These are phyloP conservation scores for Suillus cothurnatus DNA, from an alignment of 768 basidiomycete species.

Conservation along the genomic window DNA sequence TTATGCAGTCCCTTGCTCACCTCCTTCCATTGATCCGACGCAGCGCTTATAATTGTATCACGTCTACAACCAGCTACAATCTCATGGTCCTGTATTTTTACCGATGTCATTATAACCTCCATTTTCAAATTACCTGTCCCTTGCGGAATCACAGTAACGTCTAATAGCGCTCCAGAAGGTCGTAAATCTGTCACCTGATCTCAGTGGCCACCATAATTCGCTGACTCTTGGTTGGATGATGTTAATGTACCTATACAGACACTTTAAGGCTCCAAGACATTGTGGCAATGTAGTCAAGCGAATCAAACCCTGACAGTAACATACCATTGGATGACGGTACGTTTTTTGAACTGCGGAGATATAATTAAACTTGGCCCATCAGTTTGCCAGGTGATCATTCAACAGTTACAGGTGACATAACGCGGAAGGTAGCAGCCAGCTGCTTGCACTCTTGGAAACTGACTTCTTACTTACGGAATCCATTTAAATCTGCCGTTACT, in stretches of 20 bases:
- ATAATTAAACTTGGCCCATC: neutral
- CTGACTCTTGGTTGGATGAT: neutral
- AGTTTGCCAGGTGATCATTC: neutral
- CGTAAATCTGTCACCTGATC: neutral
- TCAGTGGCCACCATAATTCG: neutral
- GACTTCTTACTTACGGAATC: neutral
- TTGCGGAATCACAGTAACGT: neutral
- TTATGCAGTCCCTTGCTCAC: neutral
- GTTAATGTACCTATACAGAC: neutral
- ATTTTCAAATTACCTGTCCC: neutral
- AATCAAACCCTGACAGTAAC: neutral
- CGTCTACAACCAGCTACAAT: neutral
- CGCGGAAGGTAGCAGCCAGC: neutral
- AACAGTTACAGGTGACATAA: neutral
- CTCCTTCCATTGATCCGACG: neutral
- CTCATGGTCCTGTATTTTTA: neutral
- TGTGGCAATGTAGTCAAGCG: neutral
- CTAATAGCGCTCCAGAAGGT: neutral
- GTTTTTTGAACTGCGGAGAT: neutral
- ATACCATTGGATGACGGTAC: neutral
- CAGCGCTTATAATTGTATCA: neutral
- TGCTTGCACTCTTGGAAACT: neutral
- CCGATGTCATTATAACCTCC: neutral
- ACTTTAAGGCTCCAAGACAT: neutral
- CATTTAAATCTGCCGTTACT: neutral